Conservation (phyloP, 306 rosid genomes). For the Cucumis hystrix region DNA sequence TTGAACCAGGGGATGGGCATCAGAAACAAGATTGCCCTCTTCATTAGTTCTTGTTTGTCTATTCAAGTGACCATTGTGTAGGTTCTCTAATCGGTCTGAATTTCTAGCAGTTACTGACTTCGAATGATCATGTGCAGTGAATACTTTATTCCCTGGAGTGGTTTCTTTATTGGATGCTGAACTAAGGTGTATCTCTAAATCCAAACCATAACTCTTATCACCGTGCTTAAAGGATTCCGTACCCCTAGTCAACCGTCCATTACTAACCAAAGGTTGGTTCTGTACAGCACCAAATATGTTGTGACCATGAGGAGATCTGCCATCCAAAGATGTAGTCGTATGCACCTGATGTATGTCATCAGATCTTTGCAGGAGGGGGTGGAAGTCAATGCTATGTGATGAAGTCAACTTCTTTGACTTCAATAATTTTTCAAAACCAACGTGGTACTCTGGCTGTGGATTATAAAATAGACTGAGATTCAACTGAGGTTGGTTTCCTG, state of each 20-base stretch:
- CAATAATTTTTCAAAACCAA: conserved; percentile 27
- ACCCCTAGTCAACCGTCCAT: conserved; percentile 17
- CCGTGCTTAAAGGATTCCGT: conserved; percentile 14
- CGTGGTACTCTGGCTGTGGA: conserved; percentile 43
- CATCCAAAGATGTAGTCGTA: conserved; percentile 7
- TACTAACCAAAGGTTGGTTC: conserved; percentile 16
- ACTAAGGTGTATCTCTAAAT: conserved; percentile 74
- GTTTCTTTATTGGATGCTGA: conserved; percentile 41
- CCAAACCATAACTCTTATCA: conserved; percentile 53
- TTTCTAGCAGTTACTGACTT: conserved; percentile 16
- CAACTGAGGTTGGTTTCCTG: conserved; percentile 66
- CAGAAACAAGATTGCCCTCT: conserved; percentile 19
- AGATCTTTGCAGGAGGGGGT: conserved; percentile 83
- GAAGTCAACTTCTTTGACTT: conserved; percentile 37
- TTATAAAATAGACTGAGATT: conserved; percentile 57
- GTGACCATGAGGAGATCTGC: conserved; percentile 15
- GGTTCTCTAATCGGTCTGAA: conserved; percentile 18
- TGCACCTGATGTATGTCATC: conserved; percentile 12
- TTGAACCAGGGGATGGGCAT: conserved; percentile 16
- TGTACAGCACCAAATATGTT: conserved; percentile 23
- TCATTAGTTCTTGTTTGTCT: conserved; percentile 22
- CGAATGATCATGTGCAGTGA: conserved; percentile 18
- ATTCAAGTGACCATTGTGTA: conserved; percentile 14
- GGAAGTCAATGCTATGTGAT: conserved; percentile 73
- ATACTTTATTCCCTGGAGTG: conserved; percentile 21